Conservation (phyloP, 768 basidiomycete species). For the Pholiota microspora region DNA sequence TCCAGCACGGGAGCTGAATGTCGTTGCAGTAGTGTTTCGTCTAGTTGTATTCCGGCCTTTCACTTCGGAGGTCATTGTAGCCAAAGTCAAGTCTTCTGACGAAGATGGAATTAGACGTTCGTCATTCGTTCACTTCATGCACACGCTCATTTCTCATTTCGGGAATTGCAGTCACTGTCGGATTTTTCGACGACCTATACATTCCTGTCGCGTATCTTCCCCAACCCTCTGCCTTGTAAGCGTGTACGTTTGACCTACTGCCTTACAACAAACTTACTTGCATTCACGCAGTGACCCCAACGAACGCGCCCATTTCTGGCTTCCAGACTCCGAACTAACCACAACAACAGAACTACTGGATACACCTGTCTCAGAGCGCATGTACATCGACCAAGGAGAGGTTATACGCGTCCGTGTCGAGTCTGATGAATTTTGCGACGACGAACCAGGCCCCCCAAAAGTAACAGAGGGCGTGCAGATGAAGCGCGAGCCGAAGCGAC, state of each 20-base stretch:
- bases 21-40: conserved; percentile 71
- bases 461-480: conserved; percentile 66
- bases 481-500: conserved; percentile 41
- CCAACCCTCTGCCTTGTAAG: conserved; percentile 77
- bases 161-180: conserved; percentile 62
- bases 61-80: conserved; percentile 83
- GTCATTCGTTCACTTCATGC: conserved; percentile 24
- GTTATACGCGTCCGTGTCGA: conserved; percentile 78
- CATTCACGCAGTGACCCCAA: conserved; percentile 63
- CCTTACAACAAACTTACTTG: no score
- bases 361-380: conserved; percentile 59
- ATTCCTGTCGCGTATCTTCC: conserved; percentile 80
- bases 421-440: conserved; percentile 80
- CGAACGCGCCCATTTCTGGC: conserved; percentile 83
- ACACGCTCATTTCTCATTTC: not conserved
- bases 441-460: conserved; percentile 82
- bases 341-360: conserved; percentile 66
- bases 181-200: conserved; percentile 94
- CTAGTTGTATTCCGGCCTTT: conserved; percentile 93
- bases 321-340: conserved; percentile 57
- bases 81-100: conserved; percentile 85
- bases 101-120: conserved; percentile 80
- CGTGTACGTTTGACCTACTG: no score
- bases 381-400: conserved; percentile 81
- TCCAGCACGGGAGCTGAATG: no score